Conservation (phyloP, 1,139 yeast genomes). For the Taphrina pruni region DNA sequence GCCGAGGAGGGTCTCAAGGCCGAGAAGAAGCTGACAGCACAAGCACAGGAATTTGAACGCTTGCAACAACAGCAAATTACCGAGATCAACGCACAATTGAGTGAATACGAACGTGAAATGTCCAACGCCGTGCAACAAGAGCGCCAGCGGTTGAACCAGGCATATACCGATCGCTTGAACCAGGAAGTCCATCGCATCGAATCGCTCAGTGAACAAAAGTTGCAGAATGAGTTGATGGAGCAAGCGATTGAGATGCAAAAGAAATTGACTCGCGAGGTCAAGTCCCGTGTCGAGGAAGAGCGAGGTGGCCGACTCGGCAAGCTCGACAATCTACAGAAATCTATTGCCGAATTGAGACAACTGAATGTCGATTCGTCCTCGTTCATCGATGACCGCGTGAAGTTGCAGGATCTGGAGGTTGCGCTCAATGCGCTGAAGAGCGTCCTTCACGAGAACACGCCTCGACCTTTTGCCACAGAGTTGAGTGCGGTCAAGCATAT, state of each 20-base stretch:
- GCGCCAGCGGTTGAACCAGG: slow-evolving; percentile 66
- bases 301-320: slow-evolving; percentile 79
- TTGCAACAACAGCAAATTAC: slow-evolving; percentile 45
- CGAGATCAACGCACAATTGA: slow-evolving; percentile 52
- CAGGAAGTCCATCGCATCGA: slow-evolving; percentile 74
- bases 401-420: slow-evolving; percentile 63
- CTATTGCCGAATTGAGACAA: slow-evolving; percentile 65
- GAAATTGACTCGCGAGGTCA: slow-evolving; percentile 69
- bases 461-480: slow-evolving; percentile 53
- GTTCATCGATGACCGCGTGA: slow-evolving; percentile 63
- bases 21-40: slow-evolving; percentile 50
- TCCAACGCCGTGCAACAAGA: slow-evolving; percentile 66
- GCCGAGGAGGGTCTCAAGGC: slow-evolving; percentile 47
- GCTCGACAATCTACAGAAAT: slow-evolving; percentile 64
- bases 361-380: slow-evolving; percentile 65
- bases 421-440: slow-evolving; percentile 63
- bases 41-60: slow-evolving; percentile 48
- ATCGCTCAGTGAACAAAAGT: slow-evolving; percentile 71
- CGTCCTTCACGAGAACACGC: slow-evolving; percentile 54
- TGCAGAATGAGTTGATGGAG: slow-evolving; percentile 75
- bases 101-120: slow-evolving; percentile 61
- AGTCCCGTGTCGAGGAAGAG: slow-evolving; percentile 73
- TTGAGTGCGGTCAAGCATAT: slow-evolving; percentile 53
- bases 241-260: slow-evolving; percentile 74
- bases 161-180: slow-evolving; percentile 64